A percentile compares a stretch with the other conserved stretches of the same genome.
These are phyloP conservation scores for Microcos paniculata DNA, from an alignment of 345 rosid genomes.

Conservation along the genomic window DNA sequence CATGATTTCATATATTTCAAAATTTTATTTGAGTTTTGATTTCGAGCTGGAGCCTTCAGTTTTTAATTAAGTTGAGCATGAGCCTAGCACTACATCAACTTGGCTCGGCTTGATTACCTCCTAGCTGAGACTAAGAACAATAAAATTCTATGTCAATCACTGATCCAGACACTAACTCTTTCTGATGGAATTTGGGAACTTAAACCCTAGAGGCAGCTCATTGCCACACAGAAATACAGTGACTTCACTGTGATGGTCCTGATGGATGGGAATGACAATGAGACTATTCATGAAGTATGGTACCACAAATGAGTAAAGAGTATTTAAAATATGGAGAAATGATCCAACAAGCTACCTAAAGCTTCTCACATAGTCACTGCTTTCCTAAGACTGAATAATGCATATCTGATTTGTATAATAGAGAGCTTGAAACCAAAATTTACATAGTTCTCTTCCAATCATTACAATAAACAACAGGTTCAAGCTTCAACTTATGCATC, in stretches of 20 bases:
- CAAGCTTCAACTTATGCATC: not conserved
- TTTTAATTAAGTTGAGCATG: too few species aligned
- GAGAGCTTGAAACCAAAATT: not conserved
- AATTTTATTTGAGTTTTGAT: too few species aligned
- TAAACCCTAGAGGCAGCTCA: too few species aligned
- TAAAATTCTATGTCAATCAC: too few species aligned
- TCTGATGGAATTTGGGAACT: too few species aligned
- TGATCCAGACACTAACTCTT: too few species aligned
- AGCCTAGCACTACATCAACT: too few species aligned
- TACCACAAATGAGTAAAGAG: not conserved
- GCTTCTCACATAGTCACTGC: not conserved
- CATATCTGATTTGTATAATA: not conserved
- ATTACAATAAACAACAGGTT: not conserved
- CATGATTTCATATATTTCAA: too few species aligned
- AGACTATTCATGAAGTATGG: not conserved
- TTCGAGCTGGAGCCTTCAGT: too few species aligned
- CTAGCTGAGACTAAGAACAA: too few species aligned
- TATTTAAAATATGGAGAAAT: not conserved
- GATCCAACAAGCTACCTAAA: not conserved
- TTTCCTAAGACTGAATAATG: not conserved
- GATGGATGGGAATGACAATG: not conserved
- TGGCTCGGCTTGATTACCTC: too few species aligned
- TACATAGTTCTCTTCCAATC: slow-evolving; percentile 1
- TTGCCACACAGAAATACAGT: not conserved
- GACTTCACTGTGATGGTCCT: not conserved